Evolutionary conservation across 495 filamentous ascomycete genomes (phyloP).

Genomic region (Jackrogersella minutella): DNA sequence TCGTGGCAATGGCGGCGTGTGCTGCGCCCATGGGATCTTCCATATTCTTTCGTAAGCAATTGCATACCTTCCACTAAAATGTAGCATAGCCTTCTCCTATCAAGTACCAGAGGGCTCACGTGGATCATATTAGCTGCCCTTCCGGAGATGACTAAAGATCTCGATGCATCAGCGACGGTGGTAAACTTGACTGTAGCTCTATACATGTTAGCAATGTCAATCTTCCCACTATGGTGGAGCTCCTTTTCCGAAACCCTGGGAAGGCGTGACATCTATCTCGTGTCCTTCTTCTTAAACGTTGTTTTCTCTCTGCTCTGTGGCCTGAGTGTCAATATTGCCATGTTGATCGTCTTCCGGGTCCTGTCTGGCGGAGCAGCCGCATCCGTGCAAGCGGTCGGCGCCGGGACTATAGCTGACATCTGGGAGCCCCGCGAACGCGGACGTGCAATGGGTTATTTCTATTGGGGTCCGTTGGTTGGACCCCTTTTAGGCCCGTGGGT

Average conservation of each 20-base stretch:
- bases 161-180: conserved; percentile 71
- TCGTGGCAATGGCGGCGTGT: conserved; percentile 77
- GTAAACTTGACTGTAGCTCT: conserved; percentile 85
- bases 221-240: conserved; percentile 96
- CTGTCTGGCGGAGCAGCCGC: conserved; percentile 85
- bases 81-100: background rate
- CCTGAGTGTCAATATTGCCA: conserved; percentile 75
- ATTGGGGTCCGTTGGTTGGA: conserved; percentile 85
- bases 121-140: conserved; percentile 68
- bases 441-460: conserved; percentile 91
- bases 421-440: conserved; percentile 87
- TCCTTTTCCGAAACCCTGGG: conserved; percentile 86
- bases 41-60: conserved; percentile 79
- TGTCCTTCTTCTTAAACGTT: conserved; percentile 82
- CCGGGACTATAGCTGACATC: conserved; percentile 90
- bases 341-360: conserved; percentile 87
- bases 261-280: conserved; percentile 83
- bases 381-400: conserved; percentile 90
- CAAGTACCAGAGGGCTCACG: conserved; percentile 22
- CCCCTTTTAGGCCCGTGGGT: conserved; percentile 86
- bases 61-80: conserved; percentile 12
- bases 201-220: conserved; percentile 90
- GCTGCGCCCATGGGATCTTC: conserved; percentile 85
- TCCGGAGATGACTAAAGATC: conserved; percentile 68
- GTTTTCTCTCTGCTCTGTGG: conserved; percentile 79